These are phyloP conservation scores for Sporothrix curviconia DNA, from an alignment of 2,329 filamentous ascomycete species.

Conservation along the genomic window DNA sequence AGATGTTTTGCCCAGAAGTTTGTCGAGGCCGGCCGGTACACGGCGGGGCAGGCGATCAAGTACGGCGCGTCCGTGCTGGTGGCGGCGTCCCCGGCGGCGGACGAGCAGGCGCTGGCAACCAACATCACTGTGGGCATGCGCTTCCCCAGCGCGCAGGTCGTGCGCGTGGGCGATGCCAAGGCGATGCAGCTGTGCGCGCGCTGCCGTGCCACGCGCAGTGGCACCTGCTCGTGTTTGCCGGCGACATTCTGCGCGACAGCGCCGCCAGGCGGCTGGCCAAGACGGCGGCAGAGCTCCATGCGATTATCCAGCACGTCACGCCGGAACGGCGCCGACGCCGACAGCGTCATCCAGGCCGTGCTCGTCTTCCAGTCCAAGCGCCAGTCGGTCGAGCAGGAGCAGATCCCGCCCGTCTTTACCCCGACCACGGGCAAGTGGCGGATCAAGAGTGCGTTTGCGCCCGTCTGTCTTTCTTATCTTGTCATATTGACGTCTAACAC, in stretches of 20 bases:
- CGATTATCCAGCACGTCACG: slow-evolving; percentile 26
- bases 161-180: slow-evolving; percentile 53
- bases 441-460: slow-evolving; percentile 29
- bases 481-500: background rate
- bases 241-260: slow-evolving; percentile 35
- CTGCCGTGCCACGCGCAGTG: slow-evolving; percentile 39
- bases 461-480: background rate
- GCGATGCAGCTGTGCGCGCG: slow-evolving; percentile 47
- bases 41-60: slow-evolving; percentile 49
- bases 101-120: slow-evolving; percentile 17
- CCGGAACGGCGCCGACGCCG: slow-evolving; percentile 35
- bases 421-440: slow-evolving; percentile 48
- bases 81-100: background rate
- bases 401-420: slow-evolving; percentile 50
- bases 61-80: slow-evolving; percentile 47
- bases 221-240: slow-evolving; percentile 49
- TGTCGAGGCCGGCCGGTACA: slow-evolving; percentile 50
- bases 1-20: slow-evolving; percentile 52
- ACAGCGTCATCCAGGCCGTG: slow-evolving; percentile 51
- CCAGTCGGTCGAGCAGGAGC: slow-evolving; percentile 40
- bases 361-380: slow-evolving; percentile 47
- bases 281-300: slow-evolving; percentile 18
- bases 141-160: slow-evolving; percentile 51
- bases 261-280: background rate
- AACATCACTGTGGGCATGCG: slow-evolving; percentile 42